These are phyloP conservation scores for Phytophthora sp. DNA, from an alignment of 352 stramenopile species.

Conservation along the genomic window DNA sequence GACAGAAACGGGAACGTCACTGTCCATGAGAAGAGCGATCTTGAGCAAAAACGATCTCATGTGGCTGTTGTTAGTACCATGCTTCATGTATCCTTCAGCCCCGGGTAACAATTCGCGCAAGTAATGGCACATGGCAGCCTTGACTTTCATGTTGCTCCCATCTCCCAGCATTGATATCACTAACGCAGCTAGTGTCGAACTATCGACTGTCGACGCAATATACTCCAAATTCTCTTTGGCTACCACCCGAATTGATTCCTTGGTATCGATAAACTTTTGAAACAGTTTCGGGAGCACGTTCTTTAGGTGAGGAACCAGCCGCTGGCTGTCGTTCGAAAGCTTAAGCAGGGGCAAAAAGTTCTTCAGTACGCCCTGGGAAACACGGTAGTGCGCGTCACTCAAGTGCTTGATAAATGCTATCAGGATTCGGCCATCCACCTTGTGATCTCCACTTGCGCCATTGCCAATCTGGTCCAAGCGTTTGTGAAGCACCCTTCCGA, in stretches of 20 bases:
- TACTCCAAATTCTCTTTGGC: conserved; percentile 73
- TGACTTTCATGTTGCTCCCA: conserved; percentile 84
- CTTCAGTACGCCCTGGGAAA: conserved; percentile 72
- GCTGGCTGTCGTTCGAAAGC: conserved; percentile 37
- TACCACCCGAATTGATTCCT: conserved; percentile 57
- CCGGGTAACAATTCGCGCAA: conserved; percentile 59
- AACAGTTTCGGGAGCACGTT: conserved; percentile 69
- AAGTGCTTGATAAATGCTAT: conserved; percentile 66
- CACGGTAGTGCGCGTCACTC: conserved; percentile 74
- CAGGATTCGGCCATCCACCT: conserved; percentile 68
- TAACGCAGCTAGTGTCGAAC: conserved; percentile 45
- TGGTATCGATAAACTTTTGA: conserved; percentile 79
- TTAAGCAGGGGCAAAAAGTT: conserved; percentile 61
- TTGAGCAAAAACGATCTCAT: conserved; percentile 78
- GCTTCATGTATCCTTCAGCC: conserved; percentile 61
- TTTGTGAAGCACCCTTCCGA: conserved; percentile 36
- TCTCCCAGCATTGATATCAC: conserved; percentile 71
- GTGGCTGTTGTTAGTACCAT: conserved; percentile 65
- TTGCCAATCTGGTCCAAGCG: conserved; percentile 12
- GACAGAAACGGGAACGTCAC: conserved; percentile 65
- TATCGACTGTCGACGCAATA: conserved; percentile 55
- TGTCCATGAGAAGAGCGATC: conserved; percentile 68
- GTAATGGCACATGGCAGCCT: conserved; percentile 70
- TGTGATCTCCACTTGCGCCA: conserved; percentile 23
- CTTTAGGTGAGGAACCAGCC: conserved; percentile 62